Conservation (phyloP, 2,329 filamentous ascomycete species). For the Alternaria burnsii region DNA sequence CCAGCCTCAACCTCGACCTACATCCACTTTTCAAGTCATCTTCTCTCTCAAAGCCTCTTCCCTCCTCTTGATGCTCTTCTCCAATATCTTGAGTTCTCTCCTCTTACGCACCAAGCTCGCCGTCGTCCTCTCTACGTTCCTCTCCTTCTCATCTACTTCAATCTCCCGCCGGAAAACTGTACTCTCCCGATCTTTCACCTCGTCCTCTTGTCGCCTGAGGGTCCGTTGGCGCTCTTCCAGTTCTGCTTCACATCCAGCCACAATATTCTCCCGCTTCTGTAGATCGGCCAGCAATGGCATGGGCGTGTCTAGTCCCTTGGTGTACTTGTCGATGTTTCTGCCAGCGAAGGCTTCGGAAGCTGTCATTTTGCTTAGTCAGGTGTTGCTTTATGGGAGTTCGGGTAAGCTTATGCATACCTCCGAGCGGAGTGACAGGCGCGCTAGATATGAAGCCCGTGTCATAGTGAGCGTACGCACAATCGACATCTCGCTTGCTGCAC, state of each 20-base stretch:
- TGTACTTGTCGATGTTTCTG: neutral
- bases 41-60: neutral
- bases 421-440: neutral
- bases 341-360: neutral
- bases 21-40: neutral
- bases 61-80: neutral
- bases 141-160: neutral
- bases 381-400: neutral
- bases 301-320: neutral
- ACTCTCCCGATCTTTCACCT: neutral
- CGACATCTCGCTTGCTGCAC: constrained; percentile 13
- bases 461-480: constrained; percentile 16
- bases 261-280: neutral
- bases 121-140: neutral
- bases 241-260: neutral
- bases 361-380: neutral
- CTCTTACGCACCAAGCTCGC: neutral
- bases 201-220: neutral
- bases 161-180: neutral
- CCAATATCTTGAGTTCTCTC: neutral
- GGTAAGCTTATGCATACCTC: neutral
- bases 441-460: neutral
- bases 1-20: neutral
- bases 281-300: neutral
- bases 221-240: neutral